A percentile compares a stretch with the other conserved stretches of the same genome.
phyloP scores from a whole-genome alignment of 169 alveolate genomes.

The Plasmodium fragile region DNA sequence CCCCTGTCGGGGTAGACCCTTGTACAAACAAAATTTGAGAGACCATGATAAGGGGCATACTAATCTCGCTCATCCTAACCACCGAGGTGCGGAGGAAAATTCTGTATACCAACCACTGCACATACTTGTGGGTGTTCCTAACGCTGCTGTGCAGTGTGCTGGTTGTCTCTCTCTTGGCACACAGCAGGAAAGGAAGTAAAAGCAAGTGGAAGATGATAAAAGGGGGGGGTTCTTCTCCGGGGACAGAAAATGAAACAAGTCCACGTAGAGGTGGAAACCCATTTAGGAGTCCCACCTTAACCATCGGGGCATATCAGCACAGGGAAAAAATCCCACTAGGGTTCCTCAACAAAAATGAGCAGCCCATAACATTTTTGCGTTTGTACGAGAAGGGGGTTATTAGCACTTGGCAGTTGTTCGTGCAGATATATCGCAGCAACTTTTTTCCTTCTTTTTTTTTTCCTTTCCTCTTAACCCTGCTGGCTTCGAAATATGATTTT shows the following conservation, averaged over 20 bases:
- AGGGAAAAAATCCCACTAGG: background rate
- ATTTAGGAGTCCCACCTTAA: background rate
- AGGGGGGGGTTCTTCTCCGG: background rate
- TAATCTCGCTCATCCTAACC: background rate
- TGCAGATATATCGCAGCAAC: background rate
- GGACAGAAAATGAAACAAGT: background rate
- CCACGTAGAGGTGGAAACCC: background rate
- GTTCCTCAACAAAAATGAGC: background rate
- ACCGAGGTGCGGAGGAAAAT: background rate
- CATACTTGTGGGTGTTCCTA: background rate
- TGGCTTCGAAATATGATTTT: background rate
- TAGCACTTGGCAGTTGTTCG: background rate
- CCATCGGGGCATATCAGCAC: slow-evolving; percentile 18
- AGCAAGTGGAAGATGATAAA: background rate
- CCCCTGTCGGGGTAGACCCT: background rate
- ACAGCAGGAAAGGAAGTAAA: background rate
- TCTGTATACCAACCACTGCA: background rate
- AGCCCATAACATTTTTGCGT: background rate
- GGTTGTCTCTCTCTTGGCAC: background rate
- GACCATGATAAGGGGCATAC: background rate
- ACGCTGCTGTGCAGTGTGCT: background rate
- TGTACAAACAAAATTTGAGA: background rate
- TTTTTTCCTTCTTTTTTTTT: slow-evolving; percentile 19
- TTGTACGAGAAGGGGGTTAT: background rate
- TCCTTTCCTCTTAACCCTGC: slow-evolving; percentile 22